Evolutionary conservation across 352 stramenopile genomes (phyloP).

Genomic region (Globisporangium polare): DNA sequence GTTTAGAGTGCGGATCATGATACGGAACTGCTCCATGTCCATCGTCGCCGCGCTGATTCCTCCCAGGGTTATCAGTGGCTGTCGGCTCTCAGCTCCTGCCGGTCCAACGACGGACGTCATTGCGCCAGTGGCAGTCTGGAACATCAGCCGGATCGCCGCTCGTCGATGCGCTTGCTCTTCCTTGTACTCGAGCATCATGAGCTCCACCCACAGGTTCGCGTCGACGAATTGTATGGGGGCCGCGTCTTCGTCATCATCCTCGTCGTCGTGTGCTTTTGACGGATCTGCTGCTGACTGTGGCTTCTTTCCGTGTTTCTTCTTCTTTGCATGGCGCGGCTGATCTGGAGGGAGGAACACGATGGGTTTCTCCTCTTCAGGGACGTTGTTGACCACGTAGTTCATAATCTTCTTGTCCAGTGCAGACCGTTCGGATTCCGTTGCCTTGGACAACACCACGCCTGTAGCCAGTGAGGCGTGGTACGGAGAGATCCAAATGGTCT

Average conservation of each 20-base stretch:
- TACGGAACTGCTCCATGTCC: constrained; percentile 90
- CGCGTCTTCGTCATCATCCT: constrained; percentile 14
- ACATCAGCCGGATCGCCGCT: constrained; percentile 90
- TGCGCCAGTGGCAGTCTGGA: constrained; percentile 71
- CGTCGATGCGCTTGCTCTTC: constrained; percentile 89
- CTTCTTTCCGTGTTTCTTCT: constrained; percentile 7
- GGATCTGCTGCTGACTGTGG: neutral
- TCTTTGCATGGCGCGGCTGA: constrained; percentile 2
- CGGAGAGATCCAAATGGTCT: constrained; percentile 79
- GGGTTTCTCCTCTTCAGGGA: constrained; percentile 55
- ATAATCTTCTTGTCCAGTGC: constrained; percentile 63
- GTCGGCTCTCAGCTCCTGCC: neutral
- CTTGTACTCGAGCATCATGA: constrained; percentile 91
- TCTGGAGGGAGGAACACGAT: constrained; percentile 35
- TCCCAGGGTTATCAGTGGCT: neutral
- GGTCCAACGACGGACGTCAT: neutral
- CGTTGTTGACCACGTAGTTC: constrained; percentile 60
- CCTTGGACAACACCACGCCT: constrained; percentile 66
- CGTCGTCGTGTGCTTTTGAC: neutral
- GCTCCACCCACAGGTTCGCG: constrained; percentile 71
- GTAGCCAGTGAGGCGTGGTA: constrained; percentile 73
- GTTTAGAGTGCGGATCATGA: constrained; percentile 84
- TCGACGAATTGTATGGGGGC: constrained; percentile 53
- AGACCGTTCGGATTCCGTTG: constrained; percentile 50
- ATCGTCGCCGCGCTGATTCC: constrained; percentile 44